Evolutionary conservation across 1,139 yeast genomes (phyloP).

Genomic region (Pichia sp.): DNA sequence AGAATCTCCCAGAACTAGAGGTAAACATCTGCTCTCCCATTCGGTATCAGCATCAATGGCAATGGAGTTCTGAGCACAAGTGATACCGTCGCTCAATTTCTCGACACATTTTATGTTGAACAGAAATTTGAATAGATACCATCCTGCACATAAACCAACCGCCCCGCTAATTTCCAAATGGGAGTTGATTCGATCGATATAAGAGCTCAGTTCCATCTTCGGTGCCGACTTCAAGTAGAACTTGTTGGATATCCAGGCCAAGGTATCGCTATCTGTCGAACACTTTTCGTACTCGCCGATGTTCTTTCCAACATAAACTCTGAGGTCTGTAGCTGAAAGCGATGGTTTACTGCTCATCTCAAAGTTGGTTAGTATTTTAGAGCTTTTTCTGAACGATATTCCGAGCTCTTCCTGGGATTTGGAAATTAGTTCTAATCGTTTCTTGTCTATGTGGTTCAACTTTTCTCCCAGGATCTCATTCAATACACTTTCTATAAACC

Average conservation of each 20-base stretch:
- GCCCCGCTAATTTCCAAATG: slow-evolving; percentile 30
- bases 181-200: slow-evolving; percentile 31
- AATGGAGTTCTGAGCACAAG: background rate
- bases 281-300: slow-evolving; percentile 18
- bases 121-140: slow-evolving; percentile 28
- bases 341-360: slow-evolving; percentile 9
- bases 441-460: slow-evolving; percentile 5
- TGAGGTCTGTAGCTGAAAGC: slow-evolving; percentile 6
- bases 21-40: slow-evolving; percentile 11
- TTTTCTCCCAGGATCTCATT: background rate
- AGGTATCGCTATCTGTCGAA: slow-evolving; percentile 8
- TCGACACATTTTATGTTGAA: slow-evolving; percentile 25
- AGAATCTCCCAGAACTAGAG: slow-evolving; percentile 9
- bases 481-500: background rate
- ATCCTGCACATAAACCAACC: slow-evolving; percentile 29
- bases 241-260: slow-evolving; percentile 22
- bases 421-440: slow-evolving; percentile 11
- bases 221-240: slow-evolving; percentile 32
- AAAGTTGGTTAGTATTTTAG: slow-evolving; percentile 29
- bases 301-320: slow-evolving; percentile 6
- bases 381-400: slow-evolving; percentile 24
- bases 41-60: background rate
- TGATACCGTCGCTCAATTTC: slow-evolving; percentile 12
- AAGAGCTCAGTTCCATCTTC: slow-evolving; percentile 24
- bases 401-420: slow-evolving; percentile 28